A percentile compares a stretch with the other conserved stretches of the same genome.
phyloP scores from a whole-genome alignment of 2,329 filamentous ascomycete genomes.

The Microsporum canis region DNA sequence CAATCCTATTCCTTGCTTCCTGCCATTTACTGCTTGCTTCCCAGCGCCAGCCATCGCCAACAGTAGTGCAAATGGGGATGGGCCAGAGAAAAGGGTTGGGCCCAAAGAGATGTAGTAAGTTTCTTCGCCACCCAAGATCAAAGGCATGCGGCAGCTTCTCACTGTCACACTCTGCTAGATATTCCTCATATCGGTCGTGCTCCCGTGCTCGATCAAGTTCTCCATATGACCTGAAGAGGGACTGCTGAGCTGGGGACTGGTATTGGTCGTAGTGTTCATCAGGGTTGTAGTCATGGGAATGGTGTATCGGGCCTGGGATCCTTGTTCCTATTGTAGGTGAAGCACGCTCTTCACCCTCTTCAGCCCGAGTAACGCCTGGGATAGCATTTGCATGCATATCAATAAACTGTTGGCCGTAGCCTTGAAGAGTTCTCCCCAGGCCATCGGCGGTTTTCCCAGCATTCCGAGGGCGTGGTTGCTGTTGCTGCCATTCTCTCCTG shows the following conservation, averaged over 20 bases:
- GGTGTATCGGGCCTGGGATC: not conserved
- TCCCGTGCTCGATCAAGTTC: conserved; percentile 54
- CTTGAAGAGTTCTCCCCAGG: conserved; percentile 39
- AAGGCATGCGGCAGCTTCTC: conserved; percentile 86
- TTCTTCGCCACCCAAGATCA: conserved; percentile 71
- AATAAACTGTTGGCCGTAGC: conserved; percentile 60
- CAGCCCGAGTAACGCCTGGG: conserved; percentile 65
- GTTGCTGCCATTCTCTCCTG: conserved; percentile 38
- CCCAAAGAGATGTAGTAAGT: conserved; percentile 74
- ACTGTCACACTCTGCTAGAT: conserved; percentile 81
- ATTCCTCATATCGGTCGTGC: conserved; percentile 59
- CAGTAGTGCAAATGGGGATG: conserved; percentile 72
- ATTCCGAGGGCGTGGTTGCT: conserved; percentile 6
- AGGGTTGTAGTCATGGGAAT: conserved; percentile 10
- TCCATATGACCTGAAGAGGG: conserved; percentile 38
- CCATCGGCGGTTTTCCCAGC: conserved; percentile 23
- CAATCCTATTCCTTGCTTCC: conserved; percentile 54
- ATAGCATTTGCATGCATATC: conserved; percentile 74
- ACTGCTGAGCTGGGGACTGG: conserved; percentile 37
- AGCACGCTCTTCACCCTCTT: conserved; percentile 61
- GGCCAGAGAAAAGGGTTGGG: conserved; percentile 60
- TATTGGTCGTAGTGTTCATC: conserved; percentile 12
- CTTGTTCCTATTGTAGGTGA: conserved; percentile 22
- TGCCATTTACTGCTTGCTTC: conserved; percentile 72
- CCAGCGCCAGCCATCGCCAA: conserved; percentile 90